Conservation (phyloP, 1,139 yeast species). For the Protomyces arabidopsidicola region DNA sequence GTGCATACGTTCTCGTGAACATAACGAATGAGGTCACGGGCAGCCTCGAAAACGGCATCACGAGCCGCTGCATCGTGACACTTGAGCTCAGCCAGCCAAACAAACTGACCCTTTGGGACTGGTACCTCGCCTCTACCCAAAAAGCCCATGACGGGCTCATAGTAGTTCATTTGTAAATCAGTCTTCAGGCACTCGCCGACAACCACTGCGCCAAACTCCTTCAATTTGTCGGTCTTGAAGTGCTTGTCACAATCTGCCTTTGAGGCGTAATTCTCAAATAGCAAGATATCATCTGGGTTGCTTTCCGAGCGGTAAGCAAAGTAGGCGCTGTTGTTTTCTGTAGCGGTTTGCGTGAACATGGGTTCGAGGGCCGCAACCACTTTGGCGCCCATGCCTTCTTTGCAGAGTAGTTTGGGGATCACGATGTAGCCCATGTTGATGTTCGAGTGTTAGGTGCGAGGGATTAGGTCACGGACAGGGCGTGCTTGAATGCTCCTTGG, state of each 20-base stretch:
- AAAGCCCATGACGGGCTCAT: conserved; percentile 10
- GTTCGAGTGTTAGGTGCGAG: background rate
- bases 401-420: conserved; percentile 10
- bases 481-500: no score
- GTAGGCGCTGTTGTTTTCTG: conserved; percentile 10
- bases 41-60: conserved; percentile 6
- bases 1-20: conserved; percentile 7
- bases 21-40: conserved; percentile 3
- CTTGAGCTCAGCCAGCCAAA: conserved; percentile 21
- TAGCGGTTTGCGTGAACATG: conserved; percentile 9
- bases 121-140: background rate
- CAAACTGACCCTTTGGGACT: background rate
- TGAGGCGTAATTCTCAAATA: conserved; percentile 5
- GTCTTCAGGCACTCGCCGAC: background rate
- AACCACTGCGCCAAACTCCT: conserved; percentile 5
- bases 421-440: background rate
- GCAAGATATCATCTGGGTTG: conserved; percentile 3
- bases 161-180: conserved; percentile 7
- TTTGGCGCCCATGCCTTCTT: conserved; percentile 3
- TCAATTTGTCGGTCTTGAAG: conserved; percentile 1
- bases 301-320: conserved; percentile 8
- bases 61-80: conserved; percentile 5
- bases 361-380: conserved; percentile 9
- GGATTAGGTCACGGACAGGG: background rate
- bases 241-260: conserved; percentile 21